These are phyloP conservation scores for Hyphodiscus sp. DNA, from an alignment of 2,329 filamentous ascomycete species.

Conservation along the genomic window DNA sequence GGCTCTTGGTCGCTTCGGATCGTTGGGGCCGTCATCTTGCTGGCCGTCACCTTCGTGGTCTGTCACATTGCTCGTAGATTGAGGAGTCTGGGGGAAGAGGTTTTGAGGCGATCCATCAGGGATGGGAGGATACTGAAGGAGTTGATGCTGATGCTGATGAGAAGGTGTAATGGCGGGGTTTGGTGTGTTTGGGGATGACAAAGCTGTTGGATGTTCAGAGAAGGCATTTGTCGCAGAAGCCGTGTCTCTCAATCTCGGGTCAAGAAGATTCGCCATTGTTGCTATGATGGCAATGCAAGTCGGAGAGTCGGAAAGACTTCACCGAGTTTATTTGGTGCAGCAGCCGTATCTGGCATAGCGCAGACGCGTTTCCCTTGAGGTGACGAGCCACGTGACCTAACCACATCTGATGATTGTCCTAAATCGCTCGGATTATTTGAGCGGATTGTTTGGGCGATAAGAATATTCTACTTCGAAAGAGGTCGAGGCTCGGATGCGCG, in stretches of 20 bases:
- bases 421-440: too few species aligned
- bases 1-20: conserved; percentile 32
- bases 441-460: too few species aligned
- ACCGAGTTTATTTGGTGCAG: too few species aligned
- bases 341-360: too few species aligned
- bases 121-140: conserved; percentile 3
- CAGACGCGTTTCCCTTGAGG: too few species aligned
- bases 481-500: too few species aligned
- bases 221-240: not conserved
- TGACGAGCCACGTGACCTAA: too few species aligned
- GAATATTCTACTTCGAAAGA: too few species aligned
- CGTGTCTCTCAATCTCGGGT: conserved; percentile 13
- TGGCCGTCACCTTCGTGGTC: conserved; percentile 12
- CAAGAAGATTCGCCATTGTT: conserved; percentile 1
- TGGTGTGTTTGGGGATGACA: conserved; percentile 1
- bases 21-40: conserved; percentile 17
- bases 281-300: not conserved
- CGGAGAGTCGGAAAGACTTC: not conserved
- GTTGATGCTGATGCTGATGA: conserved; percentile 1
- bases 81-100: conserved; percentile 21
- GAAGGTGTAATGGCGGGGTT: conserved; percentile 3
- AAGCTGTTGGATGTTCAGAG: not conserved
- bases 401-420: too few species aligned
- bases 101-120: conserved; percentile 11
- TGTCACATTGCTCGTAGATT: conserved; percentile 12